Percentiles rank a stretch among this genome's conserved stretches.
These are phyloP conservation scores for Paratinospora sagittata DNA, from an alignment of 164 flowering plant species.

Conservation along the genomic window DNA sequence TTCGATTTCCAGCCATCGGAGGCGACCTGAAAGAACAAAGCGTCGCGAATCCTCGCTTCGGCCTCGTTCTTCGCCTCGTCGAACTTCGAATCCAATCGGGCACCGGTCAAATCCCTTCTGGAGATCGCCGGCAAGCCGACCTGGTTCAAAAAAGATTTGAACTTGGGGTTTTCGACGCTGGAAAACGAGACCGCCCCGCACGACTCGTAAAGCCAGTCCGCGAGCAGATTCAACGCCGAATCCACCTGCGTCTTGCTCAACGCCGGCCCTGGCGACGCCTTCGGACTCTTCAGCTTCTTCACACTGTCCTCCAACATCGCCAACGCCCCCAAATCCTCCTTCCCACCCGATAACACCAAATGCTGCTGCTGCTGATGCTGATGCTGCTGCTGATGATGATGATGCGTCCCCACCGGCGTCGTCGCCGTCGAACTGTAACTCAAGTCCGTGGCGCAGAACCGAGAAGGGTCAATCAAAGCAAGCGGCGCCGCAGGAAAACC, in stretches of 20 bases:
- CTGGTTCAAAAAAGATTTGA: conserved; percentile 67
- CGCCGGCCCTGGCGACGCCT: conserved; percentile 68
- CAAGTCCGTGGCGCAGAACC: conserved; percentile 28
- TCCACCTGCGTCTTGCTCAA: conserved; percentile 63
- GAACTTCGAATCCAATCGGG: conserved; percentile 57
- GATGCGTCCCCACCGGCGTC: background rate
- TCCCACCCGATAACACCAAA: conserved; percentile 87
- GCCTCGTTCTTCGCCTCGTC: conserved; percentile 64
- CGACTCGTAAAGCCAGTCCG: conserved; percentile 95
- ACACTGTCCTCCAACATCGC: conserved; percentile 96
- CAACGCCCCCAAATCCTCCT: conserved; percentile 85
- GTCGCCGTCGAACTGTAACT: conserved; percentile 4
- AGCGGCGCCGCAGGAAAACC: conserved; percentile 29
- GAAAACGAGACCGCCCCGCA: conserved; percentile 82
- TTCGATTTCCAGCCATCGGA: conserved; percentile 77
- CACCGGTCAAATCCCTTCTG: conserved; percentile 48
- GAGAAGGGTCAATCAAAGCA: conserved; percentile 54
- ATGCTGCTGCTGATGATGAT: background rate
- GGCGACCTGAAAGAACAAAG: conserved; percentile 83
- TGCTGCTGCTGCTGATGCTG: conserved; percentile 33
- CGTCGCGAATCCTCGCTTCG: conserved; percentile 72
- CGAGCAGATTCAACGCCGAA: conserved; percentile 53
- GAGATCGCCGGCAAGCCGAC: conserved; percentile 73
- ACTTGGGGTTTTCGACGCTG: conserved; percentile 86
- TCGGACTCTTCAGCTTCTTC: conserved; percentile 86